A percentile compares a stretch with the other conserved stretches of the same genome.
Evolutionary conservation across 768 basidiomycete genomes (phyloP).

Genomic region (Cystobasidium tubakii): DNA sequence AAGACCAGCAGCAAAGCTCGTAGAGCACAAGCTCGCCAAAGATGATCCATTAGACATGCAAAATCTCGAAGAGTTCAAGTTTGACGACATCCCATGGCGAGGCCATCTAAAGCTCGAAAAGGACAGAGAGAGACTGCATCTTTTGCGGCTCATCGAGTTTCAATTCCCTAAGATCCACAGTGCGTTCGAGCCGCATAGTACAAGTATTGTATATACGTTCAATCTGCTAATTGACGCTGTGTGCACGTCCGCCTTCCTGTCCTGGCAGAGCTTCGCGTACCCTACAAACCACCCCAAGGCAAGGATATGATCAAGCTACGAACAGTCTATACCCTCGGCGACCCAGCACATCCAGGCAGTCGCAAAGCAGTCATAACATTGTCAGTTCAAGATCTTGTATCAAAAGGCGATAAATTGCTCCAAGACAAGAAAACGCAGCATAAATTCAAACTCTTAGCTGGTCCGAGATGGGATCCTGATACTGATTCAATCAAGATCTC

Average conservation of each 20-base stretch:
- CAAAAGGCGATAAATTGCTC: background rate
- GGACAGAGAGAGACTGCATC: constrained; percentile 19
- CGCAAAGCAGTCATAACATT: constrained; percentile 33
- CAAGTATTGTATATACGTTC: background rate
- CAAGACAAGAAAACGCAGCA: constrained; percentile 60
- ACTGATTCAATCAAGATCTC: constrained; percentile 66
- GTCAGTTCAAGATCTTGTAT: background rate
- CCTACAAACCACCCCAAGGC: background rate
- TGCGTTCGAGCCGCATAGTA: background rate
- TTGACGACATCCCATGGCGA: constrained; percentile 20
- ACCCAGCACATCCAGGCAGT: constrained; percentile 15
- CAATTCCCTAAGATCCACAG: constrained; percentile 27
- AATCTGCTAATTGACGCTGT: background rate
- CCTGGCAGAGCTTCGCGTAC: constrained; percentile 12
- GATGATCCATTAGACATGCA: constrained; percentile 18
- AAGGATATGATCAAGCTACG: constrained; percentile 6
- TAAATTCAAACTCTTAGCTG: constrained; percentile 81
- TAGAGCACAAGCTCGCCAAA: constrained; percentile 11
- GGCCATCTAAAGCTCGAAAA: constrained; percentile 19
- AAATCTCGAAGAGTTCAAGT: constrained; percentile 27
- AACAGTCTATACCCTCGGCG: background rate
- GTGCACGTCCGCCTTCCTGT: background rate
- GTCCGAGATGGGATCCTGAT: constrained; percentile 66
- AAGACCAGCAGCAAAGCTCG: constrained; percentile 5
- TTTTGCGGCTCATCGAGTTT: constrained; percentile 32